phyloP scores from a whole-genome alignment of 306 rosid genomes.

The Pterocarpus macrocarpus region DNA sequence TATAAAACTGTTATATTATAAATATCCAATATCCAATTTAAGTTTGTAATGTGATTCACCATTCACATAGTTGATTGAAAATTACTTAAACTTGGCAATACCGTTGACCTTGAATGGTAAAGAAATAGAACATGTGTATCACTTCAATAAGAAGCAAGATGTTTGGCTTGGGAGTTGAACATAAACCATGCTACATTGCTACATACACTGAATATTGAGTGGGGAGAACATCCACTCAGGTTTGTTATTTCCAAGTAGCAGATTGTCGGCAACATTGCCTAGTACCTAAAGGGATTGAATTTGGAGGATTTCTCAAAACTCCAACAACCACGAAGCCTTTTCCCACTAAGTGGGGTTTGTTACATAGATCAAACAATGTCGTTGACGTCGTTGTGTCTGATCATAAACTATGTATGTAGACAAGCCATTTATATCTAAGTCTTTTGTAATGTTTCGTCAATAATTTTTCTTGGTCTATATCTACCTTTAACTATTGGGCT shows the following conservation, averaged over 20 bases:
- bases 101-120: background rate
- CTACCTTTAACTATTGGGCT: background rate
- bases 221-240: background rate
- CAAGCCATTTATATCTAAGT: background rate
- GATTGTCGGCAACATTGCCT: background rate
- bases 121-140: background rate
- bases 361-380: background rate
- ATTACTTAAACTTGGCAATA: background rate
- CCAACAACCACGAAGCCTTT: background rate
- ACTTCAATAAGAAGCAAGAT: background rate
- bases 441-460: background rate
- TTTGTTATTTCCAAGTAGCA: background rate
- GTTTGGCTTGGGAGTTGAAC: background rate
- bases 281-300: background rate
- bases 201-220: background rate
- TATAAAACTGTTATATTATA: too few relatives aligned
- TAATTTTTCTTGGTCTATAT: background rate
- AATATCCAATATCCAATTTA: too few relatives aligned
- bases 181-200: background rate
- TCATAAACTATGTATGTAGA: background rate
- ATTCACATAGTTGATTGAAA: conserved; percentile 1
- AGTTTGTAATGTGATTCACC: background rate
- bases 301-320: background rate
- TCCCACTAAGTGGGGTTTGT: background rate
- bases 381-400: background rate